phyloP scores from a whole-genome alignment of 2,329 filamentous ascomycete genomes.

The Leptodontidium sp. region DNA sequence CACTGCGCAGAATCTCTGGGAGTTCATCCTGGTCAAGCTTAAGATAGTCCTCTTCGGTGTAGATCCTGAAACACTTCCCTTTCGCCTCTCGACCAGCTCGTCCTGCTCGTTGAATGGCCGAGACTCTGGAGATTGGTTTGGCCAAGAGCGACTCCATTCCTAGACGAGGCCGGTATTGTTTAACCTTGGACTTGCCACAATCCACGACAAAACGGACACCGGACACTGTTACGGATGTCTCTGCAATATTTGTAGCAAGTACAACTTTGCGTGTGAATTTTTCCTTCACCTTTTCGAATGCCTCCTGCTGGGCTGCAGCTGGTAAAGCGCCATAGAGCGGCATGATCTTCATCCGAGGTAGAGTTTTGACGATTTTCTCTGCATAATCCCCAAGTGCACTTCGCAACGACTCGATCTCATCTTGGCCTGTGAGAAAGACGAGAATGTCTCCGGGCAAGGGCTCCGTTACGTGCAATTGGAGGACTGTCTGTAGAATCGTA shows the following conservation, averaged over 20 bases:
- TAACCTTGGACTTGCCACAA: slow-evolving; percentile 92
- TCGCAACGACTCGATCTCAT: slow-evolving; percentile 86
- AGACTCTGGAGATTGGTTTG: slow-evolving; percentile 91
- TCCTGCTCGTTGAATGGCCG: slow-evolving; percentile 89
- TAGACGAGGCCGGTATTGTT: slow-evolving; percentile 84
- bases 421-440: slow-evolving; percentile 91
- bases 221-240: slow-evolving; percentile 95
- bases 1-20: slow-evolving; percentile 90
- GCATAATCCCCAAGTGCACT: slow-evolving; percentile 83
- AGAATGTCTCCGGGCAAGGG: slow-evolving; percentile 94
- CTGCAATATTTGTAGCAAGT: slow-evolving; percentile 96
- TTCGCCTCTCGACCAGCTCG: slow-evolving; percentile 92
- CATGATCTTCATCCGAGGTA: slow-evolving; percentile 76
- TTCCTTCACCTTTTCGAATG: slow-evolving; percentile 78
- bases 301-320: slow-evolving; percentile 83
- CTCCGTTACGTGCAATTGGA: slow-evolving; percentile 86
- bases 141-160: slow-evolving; percentile 91
- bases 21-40: slow-evolving; percentile 75
- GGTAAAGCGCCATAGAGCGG: slow-evolving; percentile 92
- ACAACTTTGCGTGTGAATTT: slow-evolving; percentile 87
- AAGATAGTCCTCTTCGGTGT: slow-evolving; percentile 80
- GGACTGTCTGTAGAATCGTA: slow-evolving; percentile 79
- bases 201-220: slow-evolving; percentile 93
- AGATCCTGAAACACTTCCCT: slow-evolving; percentile 89
- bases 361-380: slow-evolving; percentile 72